Conservation (phyloP, 106 monocot species). For the Phalaenopsis aphrodite region DNA sequence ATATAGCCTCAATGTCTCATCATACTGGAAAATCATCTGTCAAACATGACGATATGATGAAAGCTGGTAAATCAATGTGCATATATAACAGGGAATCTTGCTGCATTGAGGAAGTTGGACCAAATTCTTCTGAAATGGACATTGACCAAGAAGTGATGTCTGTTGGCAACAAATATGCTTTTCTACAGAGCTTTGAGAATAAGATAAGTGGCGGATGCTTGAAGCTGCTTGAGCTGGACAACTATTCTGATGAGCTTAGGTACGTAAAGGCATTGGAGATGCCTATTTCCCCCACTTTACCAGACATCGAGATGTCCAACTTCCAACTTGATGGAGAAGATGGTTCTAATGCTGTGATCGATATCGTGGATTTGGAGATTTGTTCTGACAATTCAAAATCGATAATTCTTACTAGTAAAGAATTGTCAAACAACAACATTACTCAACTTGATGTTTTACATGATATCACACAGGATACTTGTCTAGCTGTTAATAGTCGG, state of each 20-base stretch:
- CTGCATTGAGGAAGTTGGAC: slow-evolving; percentile 1
- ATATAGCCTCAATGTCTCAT: not conserved
- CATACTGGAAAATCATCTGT: slow-evolving; percentile 2
- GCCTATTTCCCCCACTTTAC: slow-evolving; percentile 82
- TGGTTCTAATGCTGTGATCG: slow-evolving; percentile 12
- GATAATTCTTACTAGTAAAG: not conserved
- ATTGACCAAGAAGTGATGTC: slow-evolving; percentile 3
- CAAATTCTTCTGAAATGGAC: not conserved
- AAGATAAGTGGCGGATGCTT: slow-evolving; percentile 30
- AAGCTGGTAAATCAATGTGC: not conserved
- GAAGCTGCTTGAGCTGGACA: slow-evolving; percentile 65
- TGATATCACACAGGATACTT: not conserved
- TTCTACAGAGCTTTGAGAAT: slow-evolving; percentile 32
- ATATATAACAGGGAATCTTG: not conserved
- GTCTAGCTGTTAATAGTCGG: not conserved
- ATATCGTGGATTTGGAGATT: slow-evolving; percentile 26
- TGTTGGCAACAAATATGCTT: slow-evolving; percentile 8
- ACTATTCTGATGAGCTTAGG: slow-evolving; percentile 54
- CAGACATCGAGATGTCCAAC: slow-evolving; percentile 26
- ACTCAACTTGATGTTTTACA: not conserved
- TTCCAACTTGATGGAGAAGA: slow-evolving; percentile 14
- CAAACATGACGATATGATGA: slow-evolving; percentile 10
- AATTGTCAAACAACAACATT: not conserved
- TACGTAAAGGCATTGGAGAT: slow-evolving; percentile 47
- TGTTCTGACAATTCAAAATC: slow-evolving; percentile 4